These are phyloP conservation scores for Nicotiana sylvestris DNA, from an alignment of 257 asterid species.

Conservation along the genomic window DNA sequence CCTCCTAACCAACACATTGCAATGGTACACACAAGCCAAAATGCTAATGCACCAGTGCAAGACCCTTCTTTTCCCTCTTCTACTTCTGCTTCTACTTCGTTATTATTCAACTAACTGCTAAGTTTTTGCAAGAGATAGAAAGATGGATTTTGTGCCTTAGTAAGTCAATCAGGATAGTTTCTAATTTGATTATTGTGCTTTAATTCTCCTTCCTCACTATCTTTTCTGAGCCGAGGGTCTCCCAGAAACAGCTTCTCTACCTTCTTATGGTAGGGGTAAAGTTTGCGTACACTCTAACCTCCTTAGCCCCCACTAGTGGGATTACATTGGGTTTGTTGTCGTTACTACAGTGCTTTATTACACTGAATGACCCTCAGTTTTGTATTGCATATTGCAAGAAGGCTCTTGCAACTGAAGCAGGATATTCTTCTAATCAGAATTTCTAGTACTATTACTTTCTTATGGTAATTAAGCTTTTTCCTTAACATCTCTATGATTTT, in stretches of 20 bases:
- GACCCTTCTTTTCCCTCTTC: not conserved
- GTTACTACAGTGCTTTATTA: too few relatives aligned
- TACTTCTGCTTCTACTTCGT: not conserved
- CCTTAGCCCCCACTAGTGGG: too few relatives aligned
- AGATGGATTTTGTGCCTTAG: not conserved
- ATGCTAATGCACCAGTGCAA: not conserved
- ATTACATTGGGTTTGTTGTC: too few relatives aligned
- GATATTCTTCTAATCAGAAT: not conserved
- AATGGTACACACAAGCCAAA: not conserved
- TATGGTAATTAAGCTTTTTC: not conserved
- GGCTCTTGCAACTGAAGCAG: not conserved
- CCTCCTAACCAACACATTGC: not conserved
- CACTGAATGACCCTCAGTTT: too few relatives aligned
- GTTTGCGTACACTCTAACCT: too few relatives aligned
- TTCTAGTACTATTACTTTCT: not conserved
- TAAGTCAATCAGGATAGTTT: not conserved
- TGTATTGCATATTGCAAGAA: too few relatives aligned
- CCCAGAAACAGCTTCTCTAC: too few relatives aligned
- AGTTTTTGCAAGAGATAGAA: not conserved
- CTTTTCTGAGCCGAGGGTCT: too few relatives aligned
- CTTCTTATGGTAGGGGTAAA: too few relatives aligned
- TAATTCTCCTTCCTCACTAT: not conserved
- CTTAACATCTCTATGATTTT: not conserved
- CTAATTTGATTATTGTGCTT: not conserved
- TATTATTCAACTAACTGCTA: not conserved